These are phyloP conservation scores for Phytophthora litchii DNA, from an alignment of 352 stramenopile species.

Conservation along the genomic window DNA sequence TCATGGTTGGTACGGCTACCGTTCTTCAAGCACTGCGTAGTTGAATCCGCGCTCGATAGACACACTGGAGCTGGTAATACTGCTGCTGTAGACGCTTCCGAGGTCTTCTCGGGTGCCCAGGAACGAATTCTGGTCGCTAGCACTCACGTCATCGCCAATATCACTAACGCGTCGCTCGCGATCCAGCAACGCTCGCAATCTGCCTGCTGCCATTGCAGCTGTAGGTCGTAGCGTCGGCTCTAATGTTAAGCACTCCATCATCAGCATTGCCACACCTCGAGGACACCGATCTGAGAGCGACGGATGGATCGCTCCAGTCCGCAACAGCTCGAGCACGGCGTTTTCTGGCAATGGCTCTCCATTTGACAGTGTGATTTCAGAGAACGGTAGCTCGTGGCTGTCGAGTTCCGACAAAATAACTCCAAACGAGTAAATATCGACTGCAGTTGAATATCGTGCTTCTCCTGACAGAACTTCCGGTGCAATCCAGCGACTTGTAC, in stretches of 20 bases:
- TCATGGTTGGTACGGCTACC: constrained; percentile 17
- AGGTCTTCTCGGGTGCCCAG: constrained; percentile 36
- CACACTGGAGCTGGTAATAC: constrained; percentile 29
- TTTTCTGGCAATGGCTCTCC: constrained; percentile 53
- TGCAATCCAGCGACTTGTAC: constrained; percentile 62
- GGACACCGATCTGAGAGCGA: constrained; percentile 58
- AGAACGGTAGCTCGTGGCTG: constrained; percentile 72
- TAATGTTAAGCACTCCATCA: constrained; percentile 59
- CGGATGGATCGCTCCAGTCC: constrained; percentile 55
- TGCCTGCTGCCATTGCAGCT: constrained; percentile 39
- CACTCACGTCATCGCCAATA: constrained; percentile 48
- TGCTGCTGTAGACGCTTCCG: constrained; percentile 35
- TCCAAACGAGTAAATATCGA: constrained; percentile 80
- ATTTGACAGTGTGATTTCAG: constrained; percentile 60
- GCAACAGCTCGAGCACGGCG: constrained; percentile 58
- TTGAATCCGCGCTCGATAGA: constrained; percentile 39
- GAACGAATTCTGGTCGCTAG: constrained; percentile 49
- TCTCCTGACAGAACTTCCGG: constrained; percentile 67
- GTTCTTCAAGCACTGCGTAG: constrained; percentile 40
- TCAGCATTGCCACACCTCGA: constrained; percentile 43
- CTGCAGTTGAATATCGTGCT: constrained; percentile 41
- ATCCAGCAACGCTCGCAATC: constrained; percentile 54
- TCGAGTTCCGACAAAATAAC: constrained; percentile 75
- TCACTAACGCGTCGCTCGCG: constrained; percentile 57
- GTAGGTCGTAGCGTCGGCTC: constrained; percentile 52